Conservation (phyloP, 2,329 filamentous ascomycete species). For the Pseudopithomyces chartarum region DNA sequence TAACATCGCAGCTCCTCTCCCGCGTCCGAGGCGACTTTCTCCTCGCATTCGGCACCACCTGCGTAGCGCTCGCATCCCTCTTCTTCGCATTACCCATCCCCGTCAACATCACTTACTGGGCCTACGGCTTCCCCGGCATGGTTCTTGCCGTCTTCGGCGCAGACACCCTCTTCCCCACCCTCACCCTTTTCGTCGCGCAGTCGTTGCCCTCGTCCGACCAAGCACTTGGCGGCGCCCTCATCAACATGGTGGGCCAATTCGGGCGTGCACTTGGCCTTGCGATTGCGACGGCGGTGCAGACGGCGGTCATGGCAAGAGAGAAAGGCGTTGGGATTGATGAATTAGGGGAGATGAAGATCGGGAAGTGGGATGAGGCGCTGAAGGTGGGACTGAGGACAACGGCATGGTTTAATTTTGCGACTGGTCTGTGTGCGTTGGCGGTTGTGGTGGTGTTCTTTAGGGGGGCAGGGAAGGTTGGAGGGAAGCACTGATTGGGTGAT, state of each 20-base stretch:
- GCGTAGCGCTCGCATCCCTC: conserved; percentile 60
- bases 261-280: conserved; percentile 70
- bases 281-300: conserved; percentile 68
- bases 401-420: conserved; percentile 47
- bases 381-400: conserved; percentile 46
- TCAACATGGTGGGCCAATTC: conserved; percentile 69
- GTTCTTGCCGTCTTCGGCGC: conserved; percentile 67
- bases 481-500: conserved; percentile 15
- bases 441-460: conserved; percentile 41
- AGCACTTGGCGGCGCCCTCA: conserved; percentile 69
- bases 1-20: conserved; percentile 50
- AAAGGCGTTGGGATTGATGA: conserved; percentile 31
- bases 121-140: conserved; percentile 70
- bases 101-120: conserved; percentile 66
- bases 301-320: conserved; percentile 52
- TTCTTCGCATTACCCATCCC: conserved; percentile 70
- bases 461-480: conserved; percentile 29
- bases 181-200: conserved; percentile 69
- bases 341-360: conserved; percentile 23
- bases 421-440: conserved; percentile 39
- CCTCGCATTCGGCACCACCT: conserved; percentile 62
- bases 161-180: conserved; percentile 68
- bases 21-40: conserved; percentile 64
- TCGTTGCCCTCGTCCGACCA: conserved; percentile 67
- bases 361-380: conserved; percentile 33